phyloP scores from a whole-genome alignment of 306 rosid species.

The Acacia confusa region DNA sequence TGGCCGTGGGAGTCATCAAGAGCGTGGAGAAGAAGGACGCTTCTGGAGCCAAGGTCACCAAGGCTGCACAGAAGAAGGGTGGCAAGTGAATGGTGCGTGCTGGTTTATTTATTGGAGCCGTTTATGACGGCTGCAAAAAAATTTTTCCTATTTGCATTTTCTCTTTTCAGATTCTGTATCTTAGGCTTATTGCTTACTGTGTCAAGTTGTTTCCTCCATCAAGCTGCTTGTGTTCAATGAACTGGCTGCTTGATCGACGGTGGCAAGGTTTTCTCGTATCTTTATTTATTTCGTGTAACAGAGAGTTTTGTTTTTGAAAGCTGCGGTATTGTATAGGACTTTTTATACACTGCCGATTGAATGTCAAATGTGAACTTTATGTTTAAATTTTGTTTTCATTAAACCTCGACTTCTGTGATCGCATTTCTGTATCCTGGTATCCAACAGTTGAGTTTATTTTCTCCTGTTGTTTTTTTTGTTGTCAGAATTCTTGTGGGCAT shows the following conservation, averaged over 20 bases:
- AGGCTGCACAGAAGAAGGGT: slow-evolving; percentile 68
- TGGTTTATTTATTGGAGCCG: background rate
- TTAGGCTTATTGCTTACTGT: background rate
- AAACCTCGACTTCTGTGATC: background rate
- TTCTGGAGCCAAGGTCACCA: slow-evolving; percentile 55
- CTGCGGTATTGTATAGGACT: slow-evolving; percentile 24
- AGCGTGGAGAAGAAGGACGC: slow-evolving; percentile 91
- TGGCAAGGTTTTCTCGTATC: slow-evolving; percentile 32
- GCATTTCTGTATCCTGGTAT: background rate
- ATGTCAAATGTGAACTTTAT: background rate
- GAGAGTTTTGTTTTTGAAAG: slow-evolving; percentile 8
- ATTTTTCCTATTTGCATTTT: slow-evolving; percentile 1
- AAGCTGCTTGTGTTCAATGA: slow-evolving; percentile 38
- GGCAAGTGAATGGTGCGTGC: slow-evolving; percentile 59
- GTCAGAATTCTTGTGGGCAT: background rate
- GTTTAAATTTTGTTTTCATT: background rate
- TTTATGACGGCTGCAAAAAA: slow-evolving; percentile 18
- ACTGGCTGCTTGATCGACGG: slow-evolving; percentile 77
- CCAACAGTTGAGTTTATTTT: background rate
- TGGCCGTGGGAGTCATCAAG: slow-evolving; percentile 93
- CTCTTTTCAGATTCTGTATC: background rate
- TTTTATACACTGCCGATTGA: slow-evolving; percentile 18
- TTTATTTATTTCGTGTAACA: background rate
- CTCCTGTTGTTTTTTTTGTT: background rate
- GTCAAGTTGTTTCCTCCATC: slow-evolving; percentile 43